Conservation (phyloP, 768 basidiomycete species). For the Rhizopogon sp. region DNA sequence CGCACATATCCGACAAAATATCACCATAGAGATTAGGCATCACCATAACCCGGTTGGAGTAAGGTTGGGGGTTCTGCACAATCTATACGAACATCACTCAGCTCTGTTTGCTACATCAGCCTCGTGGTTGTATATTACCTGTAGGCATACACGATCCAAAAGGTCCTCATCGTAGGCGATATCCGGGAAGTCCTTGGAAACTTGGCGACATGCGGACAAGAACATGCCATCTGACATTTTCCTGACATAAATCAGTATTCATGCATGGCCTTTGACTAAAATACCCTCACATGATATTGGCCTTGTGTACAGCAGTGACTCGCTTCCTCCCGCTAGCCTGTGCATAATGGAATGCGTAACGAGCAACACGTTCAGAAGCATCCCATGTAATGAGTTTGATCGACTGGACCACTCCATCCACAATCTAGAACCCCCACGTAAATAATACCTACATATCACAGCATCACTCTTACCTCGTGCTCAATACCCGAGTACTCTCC, state of each 20-base stretch:
- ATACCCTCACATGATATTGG: constrained; percentile 86
- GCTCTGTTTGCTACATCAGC: not conserved
- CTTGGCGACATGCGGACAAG: constrained; percentile 92
- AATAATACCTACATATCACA: constrained; percentile 6
- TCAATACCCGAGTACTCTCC: constrained; percentile 99
- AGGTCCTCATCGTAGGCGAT: constrained; percentile 96
- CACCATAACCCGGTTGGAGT: constrained; percentile 97
- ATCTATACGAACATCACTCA: constrained; percentile 43
- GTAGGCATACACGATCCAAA: constrained; percentile 91
- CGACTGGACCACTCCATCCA: constrained; percentile 97
- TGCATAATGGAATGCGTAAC: constrained; percentile 99
- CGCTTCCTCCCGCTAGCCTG: constrained; percentile 78
- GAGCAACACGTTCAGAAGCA: constrained; percentile 96
- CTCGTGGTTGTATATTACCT: constrained; percentile 40
- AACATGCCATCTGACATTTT: constrained; percentile 99
- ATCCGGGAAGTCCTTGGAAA: constrained; percentile 92
- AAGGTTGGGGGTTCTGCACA: constrained; percentile 90
- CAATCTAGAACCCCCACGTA: constrained; percentile 47
- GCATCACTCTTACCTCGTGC: constrained; percentile 68
- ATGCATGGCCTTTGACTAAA: not conserved
- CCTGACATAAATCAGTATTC: constrained; percentile 42
- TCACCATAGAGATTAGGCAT: constrained; percentile 99
- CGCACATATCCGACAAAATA: constrained; percentile 97
- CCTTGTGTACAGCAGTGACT: constrained; percentile 99
- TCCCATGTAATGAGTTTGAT: constrained; percentile 99